Conservation (phyloP, 257 asterid species). For the Capsicum chinense region DNA sequence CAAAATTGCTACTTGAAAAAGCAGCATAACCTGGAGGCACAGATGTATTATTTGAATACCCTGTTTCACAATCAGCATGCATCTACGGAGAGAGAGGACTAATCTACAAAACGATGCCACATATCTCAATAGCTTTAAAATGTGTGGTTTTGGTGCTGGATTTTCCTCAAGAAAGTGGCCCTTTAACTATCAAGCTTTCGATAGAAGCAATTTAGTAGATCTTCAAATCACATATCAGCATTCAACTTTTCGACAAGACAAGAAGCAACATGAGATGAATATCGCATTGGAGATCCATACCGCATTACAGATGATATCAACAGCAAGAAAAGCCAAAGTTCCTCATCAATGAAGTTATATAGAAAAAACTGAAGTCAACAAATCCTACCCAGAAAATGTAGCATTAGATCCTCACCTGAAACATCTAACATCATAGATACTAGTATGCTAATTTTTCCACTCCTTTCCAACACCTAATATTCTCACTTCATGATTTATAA, state of each 20-base stretch:
- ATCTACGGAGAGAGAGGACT: not conserved
- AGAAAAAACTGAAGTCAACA: not conserved
- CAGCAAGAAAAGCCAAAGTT: not conserved
- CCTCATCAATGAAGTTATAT: not conserved
- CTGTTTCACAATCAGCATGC: conserved; percentile 17
- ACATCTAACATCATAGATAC: not conserved
- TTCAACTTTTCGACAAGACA: conserved; percentile 20
- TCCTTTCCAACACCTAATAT: not conserved
- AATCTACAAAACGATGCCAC: conserved; percentile 3
- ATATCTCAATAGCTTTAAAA: not conserved
- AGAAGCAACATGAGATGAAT: not conserved
- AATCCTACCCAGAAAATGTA: not conserved
- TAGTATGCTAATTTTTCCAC: not conserved
- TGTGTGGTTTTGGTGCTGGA: not conserved
- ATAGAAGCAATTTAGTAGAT: conserved; percentile 11
- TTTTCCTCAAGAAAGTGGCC: not conserved
- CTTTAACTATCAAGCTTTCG: not conserved
- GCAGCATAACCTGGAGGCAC: conserved; percentile 17
- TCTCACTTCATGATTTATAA: conserved; percentile 2
- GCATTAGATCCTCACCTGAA: not conserved
- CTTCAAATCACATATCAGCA: not conserved
- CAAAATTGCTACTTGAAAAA: not conserved
- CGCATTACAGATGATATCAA: not conserved
- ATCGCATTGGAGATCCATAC: not conserved
- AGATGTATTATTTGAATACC: not conserved